Percentiles rank a stretch among this genome's conserved stretches.
phyloP scores from a whole-genome alignment of 805 yeast species.

The Wickerhamomyces ciferrii region DNA sequence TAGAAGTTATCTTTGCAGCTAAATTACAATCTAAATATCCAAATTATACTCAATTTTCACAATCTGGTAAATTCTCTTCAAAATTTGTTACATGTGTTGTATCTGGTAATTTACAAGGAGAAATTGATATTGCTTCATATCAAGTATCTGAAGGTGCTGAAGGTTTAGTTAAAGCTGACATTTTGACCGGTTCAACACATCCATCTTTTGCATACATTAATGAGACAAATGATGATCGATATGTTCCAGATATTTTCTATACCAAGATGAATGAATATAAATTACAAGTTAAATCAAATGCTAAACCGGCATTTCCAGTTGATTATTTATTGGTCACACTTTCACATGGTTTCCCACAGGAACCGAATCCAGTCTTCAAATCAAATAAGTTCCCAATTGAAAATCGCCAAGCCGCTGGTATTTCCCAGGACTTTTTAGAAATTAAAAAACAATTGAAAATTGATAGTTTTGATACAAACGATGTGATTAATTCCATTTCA shows the following conservation, averaged over 20 bases:
- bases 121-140: slow-evolving; percentile 85
- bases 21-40: slow-evolving; percentile 64
- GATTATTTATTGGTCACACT: slow-evolving; percentile 82
- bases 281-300: slow-evolving; percentile 78
- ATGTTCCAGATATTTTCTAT: slow-evolving; percentile 93
- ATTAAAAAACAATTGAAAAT: slow-evolving; percentile 46
- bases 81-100: slow-evolving; percentile 91
- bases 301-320: slow-evolving; percentile 91
- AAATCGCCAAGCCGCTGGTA: slow-evolving; percentile 72
- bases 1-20: slow-evolving; percentile 83
- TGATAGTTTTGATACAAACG: slow-evolving; percentile 17
- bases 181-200: slow-evolving; percentile 82
- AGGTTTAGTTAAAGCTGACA: slow-evolving; percentile 79
- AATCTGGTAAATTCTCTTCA: slow-evolving; percentile 67
- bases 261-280: slow-evolving; percentile 84
- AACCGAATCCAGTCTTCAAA: slow-evolving; percentile 44
- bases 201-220: slow-evolving; percentile 84
- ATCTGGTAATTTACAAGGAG: slow-evolving; percentile 83
- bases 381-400: slow-evolving; percentile 63
- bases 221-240: slow-evolving; percentile 64
- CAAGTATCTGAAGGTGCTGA: slow-evolving; percentile 89
- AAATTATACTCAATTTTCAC: slow-evolving; percentile 58
- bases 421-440: slow-evolving; percentile 58
- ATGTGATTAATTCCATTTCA: slow-evolving; percentile 34
- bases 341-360: slow-evolving; percentile 88